These are phyloP conservation scores for Monosporozyma servazzii DNA, from an alignment of 805 yeast species.

Conservation along the genomic window DNA sequence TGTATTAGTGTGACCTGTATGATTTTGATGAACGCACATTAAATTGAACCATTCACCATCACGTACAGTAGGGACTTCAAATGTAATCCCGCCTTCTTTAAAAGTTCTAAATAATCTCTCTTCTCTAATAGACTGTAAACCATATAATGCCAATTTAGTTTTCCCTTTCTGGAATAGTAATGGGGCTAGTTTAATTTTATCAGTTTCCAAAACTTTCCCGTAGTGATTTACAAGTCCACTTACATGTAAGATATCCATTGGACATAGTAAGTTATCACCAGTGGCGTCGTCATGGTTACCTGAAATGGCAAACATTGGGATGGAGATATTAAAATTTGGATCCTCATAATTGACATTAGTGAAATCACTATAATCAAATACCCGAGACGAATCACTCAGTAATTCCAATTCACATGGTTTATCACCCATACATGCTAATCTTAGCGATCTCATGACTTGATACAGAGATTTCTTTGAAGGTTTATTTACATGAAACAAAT, in stretches of 20 bases:
- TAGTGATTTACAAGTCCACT: conserved; percentile 83
- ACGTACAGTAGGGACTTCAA: conserved; percentile 55
- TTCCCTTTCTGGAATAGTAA: conserved; percentile 72
- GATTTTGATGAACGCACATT: conserved; percentile 88
- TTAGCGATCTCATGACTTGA: conserved; percentile 64
- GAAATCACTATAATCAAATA: conserved; percentile 50
- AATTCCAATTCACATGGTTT: conserved; percentile 79
- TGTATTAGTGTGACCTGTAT: conserved; percentile 67
- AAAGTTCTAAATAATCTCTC: conserved; percentile 79
- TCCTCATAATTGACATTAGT: conserved; percentile 81
- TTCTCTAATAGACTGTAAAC: conserved; percentile 81
- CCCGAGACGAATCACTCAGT: conserved; percentile 64
- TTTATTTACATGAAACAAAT: conserved; percentile 80
- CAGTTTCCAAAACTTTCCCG: conserved; percentile 72
- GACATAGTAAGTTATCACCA: conserved; percentile 72
- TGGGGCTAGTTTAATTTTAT: conserved; percentile 66
- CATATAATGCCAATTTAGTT: conserved; percentile 79
- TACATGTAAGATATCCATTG: conserved; percentile 75
- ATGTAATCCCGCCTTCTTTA: conserved; percentile 69
- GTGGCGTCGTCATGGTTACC: conserved; percentile 98
- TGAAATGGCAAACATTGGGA: conserved; percentile 85
- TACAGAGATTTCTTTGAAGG: conserved; percentile 82
- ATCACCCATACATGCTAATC: conserved; percentile 73
- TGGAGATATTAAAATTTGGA: conserved; percentile 76
- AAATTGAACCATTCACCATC: conserved; percentile 72